Evolutionary conservation across 148 eudicot species (phyloP).

Genomic region (Chenopodium berlandieri): DNA sequence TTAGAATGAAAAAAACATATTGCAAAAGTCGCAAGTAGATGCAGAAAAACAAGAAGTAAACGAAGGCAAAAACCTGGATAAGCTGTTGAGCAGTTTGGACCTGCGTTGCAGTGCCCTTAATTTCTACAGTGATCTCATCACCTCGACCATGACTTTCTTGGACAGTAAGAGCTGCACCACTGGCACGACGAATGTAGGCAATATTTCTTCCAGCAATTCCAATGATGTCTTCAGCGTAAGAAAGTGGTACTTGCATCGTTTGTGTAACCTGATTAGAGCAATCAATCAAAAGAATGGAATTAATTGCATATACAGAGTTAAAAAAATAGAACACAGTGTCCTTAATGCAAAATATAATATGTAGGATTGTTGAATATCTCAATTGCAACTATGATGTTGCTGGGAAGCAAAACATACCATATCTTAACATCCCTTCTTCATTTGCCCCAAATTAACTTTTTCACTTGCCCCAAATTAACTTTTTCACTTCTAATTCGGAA

Average conservation of each 20-base stretch:
- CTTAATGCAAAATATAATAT: neutral
- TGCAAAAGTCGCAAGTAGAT: neutral
- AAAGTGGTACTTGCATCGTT: conserved; percentile 93
- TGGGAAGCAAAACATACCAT: neutral
- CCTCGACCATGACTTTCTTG: conserved; percentile 78
- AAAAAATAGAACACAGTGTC: neutral
- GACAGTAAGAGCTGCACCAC: conserved; percentile 87
- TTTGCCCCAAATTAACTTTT: too few species aligned
- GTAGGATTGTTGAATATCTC: neutral
- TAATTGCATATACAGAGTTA: neutral
- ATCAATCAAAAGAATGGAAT: neutral
- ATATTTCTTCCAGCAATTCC: conserved; percentile 87
- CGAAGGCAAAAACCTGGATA: conserved; percentile 63
- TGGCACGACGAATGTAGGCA: conserved; percentile 75
- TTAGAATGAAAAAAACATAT: neutral
- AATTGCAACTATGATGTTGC: neutral
- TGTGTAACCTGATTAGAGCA: conserved; percentile 56
- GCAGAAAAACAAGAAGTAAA: neutral
- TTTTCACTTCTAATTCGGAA: too few species aligned
- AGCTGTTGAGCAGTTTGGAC: conserved; percentile 95
- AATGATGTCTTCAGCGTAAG: conserved; percentile 94
- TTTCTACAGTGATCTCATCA: conserved; percentile 94
- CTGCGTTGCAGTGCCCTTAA: conserved; percentile 79
- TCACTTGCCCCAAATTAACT: too few species aligned
- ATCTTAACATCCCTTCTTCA: neutral